Evolutionary conservation across 805 yeast genomes (phyloP).

Genomic region (Myxozyma neotropica): DNA sequence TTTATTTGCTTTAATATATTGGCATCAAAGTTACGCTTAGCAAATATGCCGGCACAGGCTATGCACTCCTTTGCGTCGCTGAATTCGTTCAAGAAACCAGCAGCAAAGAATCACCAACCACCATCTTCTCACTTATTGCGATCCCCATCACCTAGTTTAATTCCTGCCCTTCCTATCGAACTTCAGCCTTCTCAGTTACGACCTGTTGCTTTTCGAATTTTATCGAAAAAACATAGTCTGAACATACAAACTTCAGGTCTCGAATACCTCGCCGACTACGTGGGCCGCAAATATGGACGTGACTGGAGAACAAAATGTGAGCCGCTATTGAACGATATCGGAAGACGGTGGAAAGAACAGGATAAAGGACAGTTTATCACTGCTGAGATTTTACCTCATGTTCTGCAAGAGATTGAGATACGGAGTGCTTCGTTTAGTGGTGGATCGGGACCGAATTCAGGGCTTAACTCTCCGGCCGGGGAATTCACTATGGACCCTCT

Average conservation of each 20-base stretch:
- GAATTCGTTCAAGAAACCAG: slow-evolving; percentile 16
- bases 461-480: background rate
- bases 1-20: background rate
- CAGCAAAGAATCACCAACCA: background rate
- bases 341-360: slow-evolving; percentile 82
- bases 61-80: slow-evolving; percentile 20
- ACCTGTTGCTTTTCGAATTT: slow-evolving; percentile 85
- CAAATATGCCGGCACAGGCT: slow-evolving; percentile 11
- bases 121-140: background rate
- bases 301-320: slow-evolving; percentile 81
- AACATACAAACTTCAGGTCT: slow-evolving; percentile 87
- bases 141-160: slow-evolving; percentile 20
- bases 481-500: slow-evolving; percentile 30
- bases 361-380: slow-evolving; percentile 86
- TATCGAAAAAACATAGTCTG: slow-evolving; percentile 90
- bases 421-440: slow-evolving; percentile 38
- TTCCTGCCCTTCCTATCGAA: slow-evolving; percentile 60
- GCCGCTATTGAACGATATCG: slow-evolving; percentile 72
- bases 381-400: slow-evolving; percentile 64
- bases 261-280: slow-evolving; percentile 65
- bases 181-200: slow-evolving; percentile 81
- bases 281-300: slow-evolving; percentile 77
- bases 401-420: slow-evolving; percentile 59
- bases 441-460: slow-evolving; percentile 3
- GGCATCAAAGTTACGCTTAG: background rate